Percentiles rank a stretch among this genome's conserved stretches.
Evolutionary conservation across 2,329 filamentous ascomycete species (phyloP).

Genomic region (Pyrenochaeta sp.): DNA sequence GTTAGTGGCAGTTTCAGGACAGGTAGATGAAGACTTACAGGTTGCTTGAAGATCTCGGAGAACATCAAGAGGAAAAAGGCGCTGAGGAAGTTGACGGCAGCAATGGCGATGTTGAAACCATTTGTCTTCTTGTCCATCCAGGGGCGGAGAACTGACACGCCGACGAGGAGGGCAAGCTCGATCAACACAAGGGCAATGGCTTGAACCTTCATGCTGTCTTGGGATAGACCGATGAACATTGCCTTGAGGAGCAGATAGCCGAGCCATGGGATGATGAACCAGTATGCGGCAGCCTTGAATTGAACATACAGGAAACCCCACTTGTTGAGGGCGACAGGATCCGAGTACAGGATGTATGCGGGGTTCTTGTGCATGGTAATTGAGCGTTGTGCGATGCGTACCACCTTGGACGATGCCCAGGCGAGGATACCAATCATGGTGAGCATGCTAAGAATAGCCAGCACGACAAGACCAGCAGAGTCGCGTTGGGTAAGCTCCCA

Average conservation of each 20-base stretch:
- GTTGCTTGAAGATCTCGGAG: slow-evolving; percentile 84
- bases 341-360: slow-evolving; percentile 95
- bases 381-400: slow-evolving; percentile 85
- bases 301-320: slow-evolving; percentile 98
- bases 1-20: slow-evolving; percentile 17
- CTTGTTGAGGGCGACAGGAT: slow-evolving; percentile 92
- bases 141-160: slow-evolving; percentile 79
- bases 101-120: slow-evolving; percentile 93
- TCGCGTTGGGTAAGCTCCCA: slow-evolving; percentile 92
- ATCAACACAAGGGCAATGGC: slow-evolving; percentile 84
- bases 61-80: slow-evolving; percentile 89
- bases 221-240: slow-evolving; percentile 85
- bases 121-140: slow-evolving; percentile 99
- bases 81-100: slow-evolving; percentile 88
- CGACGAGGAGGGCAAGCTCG: slow-evolving; percentile 79
- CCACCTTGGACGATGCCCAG: slow-evolving; percentile 91
- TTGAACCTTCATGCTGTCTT: slow-evolving; percentile 74
- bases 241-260: slow-evolving; percentile 84
- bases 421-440: slow-evolving; percentile 78
- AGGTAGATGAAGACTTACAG: slow-evolving; percentile 57
- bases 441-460: slow-evolving; percentile 88
- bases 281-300: slow-evolving; percentile 94
- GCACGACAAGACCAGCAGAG: slow-evolving; percentile 82
- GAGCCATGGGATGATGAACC: slow-evolving; percentile 85
- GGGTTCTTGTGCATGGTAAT: slow-evolving; percentile 94